Evolutionary conservation across 2,329 filamentous ascomycete species (phyloP).

Genomic region (Dendryphion nanum): DNA sequence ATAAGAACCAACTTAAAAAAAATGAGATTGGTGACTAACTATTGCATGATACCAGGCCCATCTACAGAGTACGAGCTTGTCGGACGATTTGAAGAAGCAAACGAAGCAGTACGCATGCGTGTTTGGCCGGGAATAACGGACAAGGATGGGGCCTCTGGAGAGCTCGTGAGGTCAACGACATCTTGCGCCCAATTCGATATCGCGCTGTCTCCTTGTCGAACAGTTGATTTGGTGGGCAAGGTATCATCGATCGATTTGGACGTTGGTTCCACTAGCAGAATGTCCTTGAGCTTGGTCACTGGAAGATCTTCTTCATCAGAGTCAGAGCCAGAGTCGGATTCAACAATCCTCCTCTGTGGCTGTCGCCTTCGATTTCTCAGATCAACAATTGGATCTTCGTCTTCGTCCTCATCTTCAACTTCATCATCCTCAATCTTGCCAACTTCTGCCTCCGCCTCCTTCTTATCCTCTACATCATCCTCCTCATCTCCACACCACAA

Average conservation of each 20-base stretch:
- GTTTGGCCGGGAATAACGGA: conserved; percentile 12
- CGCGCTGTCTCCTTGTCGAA: conserved; percentile 22
- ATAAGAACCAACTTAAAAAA: too few species aligned
- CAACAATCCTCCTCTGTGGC: conserved; percentile 7
- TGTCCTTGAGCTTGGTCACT: neutral
- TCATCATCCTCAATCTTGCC: conserved; percentile 5
- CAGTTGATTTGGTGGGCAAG: neutral
- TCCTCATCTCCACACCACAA: conserved; percentile 30
- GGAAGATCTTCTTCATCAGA: conserved; percentile 14
- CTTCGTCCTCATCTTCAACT: conserved; percentile 15
- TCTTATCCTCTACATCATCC: conserved; percentile 5
- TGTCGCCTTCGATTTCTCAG: conserved; percentile 15
- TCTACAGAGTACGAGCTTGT: conserved; percentile 27
- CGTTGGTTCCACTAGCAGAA: neutral
- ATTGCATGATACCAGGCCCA: conserved; percentile 28
- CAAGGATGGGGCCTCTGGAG: conserved; percentile 22
- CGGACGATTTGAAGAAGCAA: conserved; percentile 16
- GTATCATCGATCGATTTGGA: neutral
- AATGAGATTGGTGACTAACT: conserved; percentile 17
- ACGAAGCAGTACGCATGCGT: neutral
- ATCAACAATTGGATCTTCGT: conserved; percentile 28
- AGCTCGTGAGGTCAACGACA: conserved; percentile 32
- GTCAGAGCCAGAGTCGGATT: conserved; percentile 20
- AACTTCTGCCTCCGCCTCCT: conserved; percentile 9
- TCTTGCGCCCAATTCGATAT: conserved; percentile 32